Conservation (phyloP, 257 asterid species). For the Rauvolfia tetraphylla region DNA sequence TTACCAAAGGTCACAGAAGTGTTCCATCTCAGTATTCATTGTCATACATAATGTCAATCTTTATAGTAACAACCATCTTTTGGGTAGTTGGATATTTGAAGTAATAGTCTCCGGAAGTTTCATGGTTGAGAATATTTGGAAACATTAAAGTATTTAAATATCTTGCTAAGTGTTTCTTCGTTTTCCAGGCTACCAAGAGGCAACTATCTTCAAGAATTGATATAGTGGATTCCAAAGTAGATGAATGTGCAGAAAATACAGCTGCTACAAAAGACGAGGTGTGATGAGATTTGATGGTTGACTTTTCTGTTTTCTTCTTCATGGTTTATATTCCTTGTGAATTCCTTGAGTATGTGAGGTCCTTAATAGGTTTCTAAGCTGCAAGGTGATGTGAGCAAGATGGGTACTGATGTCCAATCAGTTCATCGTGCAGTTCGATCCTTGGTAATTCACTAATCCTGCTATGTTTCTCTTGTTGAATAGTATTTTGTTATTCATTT, state of each 20-base stretch:
- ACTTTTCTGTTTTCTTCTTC: slow-evolving; percentile 2
- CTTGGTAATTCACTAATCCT: slow-evolving; percentile 50
- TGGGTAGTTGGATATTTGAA: background rate
- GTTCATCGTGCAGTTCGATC: slow-evolving; percentile 68
- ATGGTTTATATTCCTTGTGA: slow-evolving; percentile 12
- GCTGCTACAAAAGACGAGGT: slow-evolving; percentile 70
- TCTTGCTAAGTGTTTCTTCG: slow-evolving; percentile 14
- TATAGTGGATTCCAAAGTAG: slow-evolving; percentile 65
- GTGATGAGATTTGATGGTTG: slow-evolving; percentile 22
- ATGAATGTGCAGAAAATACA: slow-evolving; percentile 58
- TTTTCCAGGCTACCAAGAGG: slow-evolving; percentile 61
- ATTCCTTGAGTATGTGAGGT: slow-evolving; percentile 17
- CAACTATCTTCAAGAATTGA: slow-evolving; percentile 70
- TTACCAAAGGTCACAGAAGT: background rate
- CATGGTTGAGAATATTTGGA: background rate
- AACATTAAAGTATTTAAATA: background rate
- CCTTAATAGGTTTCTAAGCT: slow-evolving; percentile 53
- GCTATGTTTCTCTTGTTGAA: slow-evolving; percentile 9
- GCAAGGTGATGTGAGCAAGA: slow-evolving; percentile 55
- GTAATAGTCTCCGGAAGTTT: background rate
- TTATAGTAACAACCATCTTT: background rate
- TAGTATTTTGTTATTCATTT: slow-evolving; percentile 12
- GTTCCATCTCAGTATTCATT: background rate
- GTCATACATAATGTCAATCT: background rate
- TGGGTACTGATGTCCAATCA: slow-evolving; percentile 54